phyloP scores from a whole-genome alignment of 2,329 filamentous ascomycete species.

The Penicillium crustosum region DNA sequence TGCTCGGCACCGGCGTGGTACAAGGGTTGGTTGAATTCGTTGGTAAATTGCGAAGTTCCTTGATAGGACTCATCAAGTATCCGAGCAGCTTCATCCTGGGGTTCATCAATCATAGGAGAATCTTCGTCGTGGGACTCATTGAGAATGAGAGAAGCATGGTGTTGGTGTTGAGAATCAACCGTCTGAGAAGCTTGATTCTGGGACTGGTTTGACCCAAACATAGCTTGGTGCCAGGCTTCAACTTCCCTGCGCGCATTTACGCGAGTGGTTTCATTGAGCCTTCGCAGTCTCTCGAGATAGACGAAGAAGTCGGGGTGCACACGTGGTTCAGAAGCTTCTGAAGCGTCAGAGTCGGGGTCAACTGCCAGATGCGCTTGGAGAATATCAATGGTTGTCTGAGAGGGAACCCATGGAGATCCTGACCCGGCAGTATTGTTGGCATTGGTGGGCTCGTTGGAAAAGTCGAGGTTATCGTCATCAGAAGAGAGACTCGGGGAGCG shows the following conservation, averaged over 20 bases:
- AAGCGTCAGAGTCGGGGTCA: neutral
- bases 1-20: too few species aligned
- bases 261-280: neutral
- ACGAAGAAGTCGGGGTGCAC: neutral
- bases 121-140: too few species aligned
- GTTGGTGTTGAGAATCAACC: neutral
- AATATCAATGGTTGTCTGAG: neutral
- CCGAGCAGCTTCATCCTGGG: too few species aligned
- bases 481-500: neutral
- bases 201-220: neutral
- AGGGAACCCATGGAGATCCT: too few species aligned
- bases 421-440: neutral
- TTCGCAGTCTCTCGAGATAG: neutral
- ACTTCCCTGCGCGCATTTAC: neutral
- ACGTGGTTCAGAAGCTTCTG: neutral
- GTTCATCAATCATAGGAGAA: too few species aligned
- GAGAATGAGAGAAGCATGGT: neutral
- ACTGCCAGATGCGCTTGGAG: neutral
- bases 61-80: neutral
- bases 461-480: neutral
- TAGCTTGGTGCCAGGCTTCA: neutral
- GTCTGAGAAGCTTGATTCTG: neutral
- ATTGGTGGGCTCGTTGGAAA: neutral
- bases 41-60: neutral
- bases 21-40: neutral